Conservation (phyloP, 768 basidiomycete genomes). For the Pisolithus microcarpus region DNA sequence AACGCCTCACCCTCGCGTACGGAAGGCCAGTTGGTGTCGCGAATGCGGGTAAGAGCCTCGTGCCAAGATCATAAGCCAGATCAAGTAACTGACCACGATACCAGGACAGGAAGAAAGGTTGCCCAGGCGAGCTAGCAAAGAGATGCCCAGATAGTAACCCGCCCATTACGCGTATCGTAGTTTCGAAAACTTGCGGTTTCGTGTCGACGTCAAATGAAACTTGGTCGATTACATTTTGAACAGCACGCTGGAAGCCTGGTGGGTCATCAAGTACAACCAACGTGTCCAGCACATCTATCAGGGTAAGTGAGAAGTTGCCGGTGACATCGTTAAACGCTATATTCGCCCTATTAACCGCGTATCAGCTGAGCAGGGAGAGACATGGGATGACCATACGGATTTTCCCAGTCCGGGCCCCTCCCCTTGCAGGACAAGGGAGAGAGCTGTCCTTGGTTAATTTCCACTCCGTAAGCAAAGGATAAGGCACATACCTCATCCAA, state of each 20-base stretch:
- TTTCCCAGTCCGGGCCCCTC: constrained; percentile 79
- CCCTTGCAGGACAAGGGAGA: constrained; percentile 82
- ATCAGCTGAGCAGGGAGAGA: constrained; percentile 2
- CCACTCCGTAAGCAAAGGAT: background rate
- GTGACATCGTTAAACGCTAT: constrained; percentile 85
- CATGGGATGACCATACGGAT: constrained; percentile 51
- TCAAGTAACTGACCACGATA: constrained; percentile 73
- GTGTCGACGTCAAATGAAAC: constrained; percentile 92
- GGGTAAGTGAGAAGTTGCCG: constrained; percentile 85
- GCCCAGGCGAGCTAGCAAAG: constrained; percentile 59
- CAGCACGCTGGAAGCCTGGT: constrained; percentile 74
- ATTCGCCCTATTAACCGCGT: constrained; percentile 44
- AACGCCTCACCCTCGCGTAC: constrained; percentile 63
- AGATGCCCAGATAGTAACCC: constrained; percentile 83
- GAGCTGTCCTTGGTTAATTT: constrained; percentile 43
- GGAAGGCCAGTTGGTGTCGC: constrained; percentile 87
- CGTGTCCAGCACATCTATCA: constrained; percentile 80
- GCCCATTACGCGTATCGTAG: constrained; percentile 89
- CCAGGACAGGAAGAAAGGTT: constrained; percentile 75
- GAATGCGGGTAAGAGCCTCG: constrained; percentile 85
- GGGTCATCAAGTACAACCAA: constrained; percentile 82
- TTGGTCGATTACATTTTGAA: constrained; percentile 71
- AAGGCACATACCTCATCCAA: constrained; percentile 60
- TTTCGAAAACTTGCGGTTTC: constrained; percentile 97
- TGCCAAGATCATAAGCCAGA: constrained; percentile 82